A percentile compares a stretch with the other conserved stretches of the same genome.
Evolutionary conservation across 768 basidiomycete species (phyloP).

Genomic region (Suillus cothurnatus): DNA sequence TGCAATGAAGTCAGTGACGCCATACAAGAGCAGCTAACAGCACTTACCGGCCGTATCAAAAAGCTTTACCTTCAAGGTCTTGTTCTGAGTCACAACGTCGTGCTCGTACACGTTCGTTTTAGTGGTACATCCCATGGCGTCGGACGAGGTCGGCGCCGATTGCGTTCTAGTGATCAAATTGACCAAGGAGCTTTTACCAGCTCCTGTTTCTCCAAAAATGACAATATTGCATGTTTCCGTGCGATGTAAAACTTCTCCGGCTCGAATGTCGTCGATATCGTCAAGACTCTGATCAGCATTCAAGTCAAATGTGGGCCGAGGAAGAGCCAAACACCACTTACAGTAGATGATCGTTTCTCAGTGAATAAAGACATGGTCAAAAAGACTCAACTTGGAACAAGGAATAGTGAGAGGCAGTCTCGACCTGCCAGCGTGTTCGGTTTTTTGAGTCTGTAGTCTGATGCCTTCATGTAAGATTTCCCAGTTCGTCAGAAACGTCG

Average conservation of each 20-base stretch:
- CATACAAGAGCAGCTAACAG: background rate
- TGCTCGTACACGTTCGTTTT: background rate
- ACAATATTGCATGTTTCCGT: conserved; percentile 22
- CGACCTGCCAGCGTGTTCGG: background rate
- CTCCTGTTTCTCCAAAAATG: conserved; percentile 36
- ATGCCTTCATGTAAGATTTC: background rate
- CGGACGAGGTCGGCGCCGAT: conserved; percentile 29
- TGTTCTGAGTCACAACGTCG: background rate
- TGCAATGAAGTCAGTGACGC: conserved; percentile 22
- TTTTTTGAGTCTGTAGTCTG: background rate
- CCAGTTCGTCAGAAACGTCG: background rate
- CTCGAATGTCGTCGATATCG: background rate
- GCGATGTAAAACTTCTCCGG: background rate
- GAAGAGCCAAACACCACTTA: background rate
- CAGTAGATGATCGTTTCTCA: background rate
- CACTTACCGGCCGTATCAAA: conserved; percentile 15
- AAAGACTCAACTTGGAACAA: background rate
- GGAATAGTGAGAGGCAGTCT: background rate
- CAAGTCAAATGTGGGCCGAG: background rate
- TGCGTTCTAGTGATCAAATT: conserved; percentile 34
- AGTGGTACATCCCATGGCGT: conserved; percentile 22
- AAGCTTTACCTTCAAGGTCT: conserved; percentile 13
- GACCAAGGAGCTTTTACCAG: conserved; percentile 35
- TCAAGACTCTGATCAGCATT: background rate
- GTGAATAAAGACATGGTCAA: background rate